Evolutionary conservation across 139 green algal genomes (phyloP).

Genomic region (Desmodesmus armatus): DNA sequence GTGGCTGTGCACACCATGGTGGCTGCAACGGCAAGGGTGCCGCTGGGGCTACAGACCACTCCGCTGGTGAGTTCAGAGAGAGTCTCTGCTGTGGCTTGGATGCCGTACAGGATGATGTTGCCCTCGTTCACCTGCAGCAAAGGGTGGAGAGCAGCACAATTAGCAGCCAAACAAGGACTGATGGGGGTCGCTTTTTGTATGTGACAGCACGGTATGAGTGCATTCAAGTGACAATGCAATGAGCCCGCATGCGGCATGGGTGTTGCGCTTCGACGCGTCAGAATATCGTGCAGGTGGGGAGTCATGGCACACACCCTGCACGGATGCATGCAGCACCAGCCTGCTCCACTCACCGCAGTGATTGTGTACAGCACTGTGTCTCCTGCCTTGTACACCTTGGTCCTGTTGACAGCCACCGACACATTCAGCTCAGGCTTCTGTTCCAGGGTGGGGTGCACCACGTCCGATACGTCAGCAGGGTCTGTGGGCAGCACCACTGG

Average conservation of each 20-base stretch:
- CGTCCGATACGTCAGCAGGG: not conserved
- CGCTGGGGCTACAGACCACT: not conserved
- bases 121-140: too few relatives aligned
- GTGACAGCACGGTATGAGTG: too few relatives aligned
- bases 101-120: not conserved
- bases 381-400: not conserved
- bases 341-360: too few relatives aligned
- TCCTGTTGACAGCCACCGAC: not conserved
- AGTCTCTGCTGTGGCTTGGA: not conserved
- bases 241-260: too few relatives aligned
- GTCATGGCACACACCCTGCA: too few relatives aligned
- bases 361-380: not conserved
- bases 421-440: not conserved
- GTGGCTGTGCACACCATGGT: not conserved
- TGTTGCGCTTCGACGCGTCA: too few relatives aligned
- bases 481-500: not conserved
- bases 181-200: too few relatives aligned
- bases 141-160: too few relatives aligned
- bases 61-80: not conserved
- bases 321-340: too few relatives aligned
- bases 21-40: not conserved
- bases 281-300: too few relatives aligned
- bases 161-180: too few relatives aligned
- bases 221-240: too few relatives aligned
- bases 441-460: not conserved